phyloP scores from a whole-genome alignment of 1,284 basidiomycete genomes.

The Melampsora occidentalis region DNA sequence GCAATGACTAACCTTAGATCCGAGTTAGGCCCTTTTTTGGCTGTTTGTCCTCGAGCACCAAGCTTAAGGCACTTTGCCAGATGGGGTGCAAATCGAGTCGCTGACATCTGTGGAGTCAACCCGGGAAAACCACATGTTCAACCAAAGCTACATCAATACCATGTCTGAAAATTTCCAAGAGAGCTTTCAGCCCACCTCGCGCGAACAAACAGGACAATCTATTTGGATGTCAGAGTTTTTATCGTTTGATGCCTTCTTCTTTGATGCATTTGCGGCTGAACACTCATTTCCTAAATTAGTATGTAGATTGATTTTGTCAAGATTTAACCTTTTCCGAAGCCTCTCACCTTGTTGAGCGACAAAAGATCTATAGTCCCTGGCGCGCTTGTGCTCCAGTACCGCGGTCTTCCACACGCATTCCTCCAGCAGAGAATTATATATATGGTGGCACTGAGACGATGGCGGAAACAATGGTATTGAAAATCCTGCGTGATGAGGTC shows the following conservation, averaged over 20 bases:
- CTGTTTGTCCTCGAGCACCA: constrained; percentile 24
- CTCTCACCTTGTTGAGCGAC: constrained; percentile 20
- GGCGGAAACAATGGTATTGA: neutral
- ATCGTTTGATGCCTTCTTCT: constrained; percentile 27
- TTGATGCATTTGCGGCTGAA: constrained; percentile 4
- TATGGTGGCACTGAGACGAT: neutral
- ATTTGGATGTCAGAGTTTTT: constrained; percentile 10
- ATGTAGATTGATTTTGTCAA: too few relatives aligned
- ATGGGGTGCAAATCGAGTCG: constrained; percentile 39
- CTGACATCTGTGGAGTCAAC: constrained; percentile 23
- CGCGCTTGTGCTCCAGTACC: constrained; percentile 32
- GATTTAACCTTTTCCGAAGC: neutral
- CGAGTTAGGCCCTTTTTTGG: constrained; percentile 12
- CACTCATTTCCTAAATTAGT: neutral
- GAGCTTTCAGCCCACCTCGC: constrained; percentile 16
- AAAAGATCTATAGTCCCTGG: constrained; percentile 15
- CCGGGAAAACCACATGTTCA: neutral
- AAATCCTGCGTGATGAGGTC: neutral
- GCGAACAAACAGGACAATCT: constrained; percentile 31
- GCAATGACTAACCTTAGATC: constrained; percentile 16
- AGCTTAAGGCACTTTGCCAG: constrained; percentile 36
- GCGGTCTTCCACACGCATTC: constrained; percentile 33
- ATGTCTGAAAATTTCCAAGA: neutral
- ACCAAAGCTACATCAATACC: neutral
- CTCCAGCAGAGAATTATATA: constrained; percentile 30